Conservation (phyloP, 2,329 filamentous ascomycete species). For the Alternaria alternata region DNA sequence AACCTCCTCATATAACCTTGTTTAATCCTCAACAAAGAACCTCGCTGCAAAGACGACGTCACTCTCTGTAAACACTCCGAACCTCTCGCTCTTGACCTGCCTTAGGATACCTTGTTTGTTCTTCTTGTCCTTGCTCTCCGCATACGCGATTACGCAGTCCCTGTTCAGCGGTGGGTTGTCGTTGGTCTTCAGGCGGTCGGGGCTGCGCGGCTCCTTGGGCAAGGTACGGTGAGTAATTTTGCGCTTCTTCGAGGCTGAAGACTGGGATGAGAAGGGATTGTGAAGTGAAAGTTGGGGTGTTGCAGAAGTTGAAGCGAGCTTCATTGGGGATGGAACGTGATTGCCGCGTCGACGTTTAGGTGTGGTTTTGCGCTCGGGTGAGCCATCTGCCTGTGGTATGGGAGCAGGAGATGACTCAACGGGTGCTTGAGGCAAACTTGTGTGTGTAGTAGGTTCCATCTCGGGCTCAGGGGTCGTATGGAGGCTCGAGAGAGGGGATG, state of each 20-base stretch:
- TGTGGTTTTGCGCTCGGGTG: constrained; percentile 1
- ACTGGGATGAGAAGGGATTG: neutral
- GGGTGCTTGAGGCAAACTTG: neutral
- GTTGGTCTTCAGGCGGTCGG: constrained; percentile 33
- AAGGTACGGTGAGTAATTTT: constrained; percentile 5
- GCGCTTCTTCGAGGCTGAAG: constrained; percentile 19
- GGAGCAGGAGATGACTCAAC: neutral
- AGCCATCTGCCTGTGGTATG: constrained; percentile 19
- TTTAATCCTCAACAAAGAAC: constrained; percentile 45
- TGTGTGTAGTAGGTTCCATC: neutral
- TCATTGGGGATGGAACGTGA: neutral
- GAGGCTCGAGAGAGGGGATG: constrained; percentile 27
- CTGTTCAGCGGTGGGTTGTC: constrained; percentile 40
- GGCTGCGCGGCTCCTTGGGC: constrained; percentile 14
- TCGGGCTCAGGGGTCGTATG: constrained; percentile 20
- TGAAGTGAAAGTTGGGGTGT: neutral
- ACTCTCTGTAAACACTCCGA: constrained; percentile 53
- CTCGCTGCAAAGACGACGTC: constrained; percentile 53
- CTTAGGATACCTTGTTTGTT: constrained; percentile 41
- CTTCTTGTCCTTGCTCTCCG: constrained; percentile 29
- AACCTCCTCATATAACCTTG: neutral
- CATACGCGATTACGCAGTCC: constrained; percentile 48
- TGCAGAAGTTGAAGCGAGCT: neutral
- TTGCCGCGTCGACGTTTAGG: neutral
- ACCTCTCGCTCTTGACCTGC: constrained; percentile 50